phyloP scores from a whole-genome alignment of 805 yeast genomes.

The Clavispora fructus region DNA sequence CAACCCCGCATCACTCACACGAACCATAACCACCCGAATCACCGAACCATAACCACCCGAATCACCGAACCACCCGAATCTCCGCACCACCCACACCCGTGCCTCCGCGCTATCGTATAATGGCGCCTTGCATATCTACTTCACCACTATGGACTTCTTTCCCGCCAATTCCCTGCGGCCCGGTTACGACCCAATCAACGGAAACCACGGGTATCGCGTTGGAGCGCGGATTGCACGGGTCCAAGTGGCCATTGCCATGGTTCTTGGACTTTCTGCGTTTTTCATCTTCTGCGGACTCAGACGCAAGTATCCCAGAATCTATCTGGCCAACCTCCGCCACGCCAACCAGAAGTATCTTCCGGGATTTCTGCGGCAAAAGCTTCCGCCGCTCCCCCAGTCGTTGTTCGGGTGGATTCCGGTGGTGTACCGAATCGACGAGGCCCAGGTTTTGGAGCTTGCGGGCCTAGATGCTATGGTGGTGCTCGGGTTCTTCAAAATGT shows the following conservation, averaged over 20 bases:
- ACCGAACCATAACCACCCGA: no score
- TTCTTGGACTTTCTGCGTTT: conserved; percentile 66
- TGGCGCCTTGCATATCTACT: no score
- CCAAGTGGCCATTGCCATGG: conserved; percentile 65
- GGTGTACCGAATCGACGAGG: conserved; percentile 59
- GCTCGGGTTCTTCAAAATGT: conserved; percentile 83
- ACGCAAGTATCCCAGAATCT: conserved; percentile 71
- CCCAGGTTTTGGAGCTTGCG: conserved; percentile 78
- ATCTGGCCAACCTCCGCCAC: conserved; percentile 69
- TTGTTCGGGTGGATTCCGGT: conserved; percentile 80
- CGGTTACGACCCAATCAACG: conserved; percentile 15
- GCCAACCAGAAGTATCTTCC: conserved; percentile 38
- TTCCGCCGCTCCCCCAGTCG: conserved; percentile 58
- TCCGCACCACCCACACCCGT: no score
- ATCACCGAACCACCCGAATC: no score
- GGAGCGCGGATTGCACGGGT: conserved; percentile 61
- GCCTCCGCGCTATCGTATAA: no score
- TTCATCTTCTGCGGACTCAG: conserved; percentile 65
- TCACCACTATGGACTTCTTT: not conserved
- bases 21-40: no score
- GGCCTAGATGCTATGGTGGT: conserved; percentile 94
- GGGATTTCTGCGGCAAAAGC: conserved; percentile 39
- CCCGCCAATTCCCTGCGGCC: conserved; percentile 8
- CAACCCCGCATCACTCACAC: no score
- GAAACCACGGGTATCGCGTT: conserved; percentile 13